Evolutionary conservation across 2,329 filamentous ascomycete genomes (phyloP).

Genomic region (Aureobasidium zeae): DNA sequence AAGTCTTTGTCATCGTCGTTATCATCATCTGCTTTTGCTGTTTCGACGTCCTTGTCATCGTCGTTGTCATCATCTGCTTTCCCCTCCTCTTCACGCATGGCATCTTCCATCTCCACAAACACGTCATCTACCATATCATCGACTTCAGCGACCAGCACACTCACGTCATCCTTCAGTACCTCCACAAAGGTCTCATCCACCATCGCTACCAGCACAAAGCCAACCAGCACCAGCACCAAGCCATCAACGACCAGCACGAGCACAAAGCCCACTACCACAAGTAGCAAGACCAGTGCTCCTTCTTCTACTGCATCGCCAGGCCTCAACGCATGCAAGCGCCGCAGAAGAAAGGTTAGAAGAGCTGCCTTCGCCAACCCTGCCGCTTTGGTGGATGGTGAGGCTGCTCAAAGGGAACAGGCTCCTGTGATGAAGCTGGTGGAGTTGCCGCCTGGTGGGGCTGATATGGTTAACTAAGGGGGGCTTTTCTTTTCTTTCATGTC

Average conservation of each 20-base stretch:
- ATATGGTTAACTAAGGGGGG: conserved; percentile 1
- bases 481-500: too few relatives aligned
- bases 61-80: not conserved
- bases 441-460: conserved; percentile 1
- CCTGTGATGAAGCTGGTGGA: not conserved
- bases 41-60: not conserved
- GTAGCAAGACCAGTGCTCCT: not conserved
- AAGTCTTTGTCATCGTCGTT: not conserved
- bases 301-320: not conserved
- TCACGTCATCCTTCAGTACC: conserved; percentile 5
- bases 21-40: not conserved
- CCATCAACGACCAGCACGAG: not conserved
- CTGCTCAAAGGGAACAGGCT: not conserved
- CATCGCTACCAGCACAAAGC: not conserved
- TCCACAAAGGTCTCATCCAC: not conserved
- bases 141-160: conserved; percentile 7
- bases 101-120: not conserved
- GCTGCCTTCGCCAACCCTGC: not conserved
- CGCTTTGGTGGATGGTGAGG: too few relatives aligned
- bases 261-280: not conserved
- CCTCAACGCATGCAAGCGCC: conserved; percentile 1
- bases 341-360: conserved; percentile 13
- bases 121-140: not conserved
- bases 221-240: not conserved
- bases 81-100: not conserved